Base-by-base conservation (phyloP, 148 eudicot genomes). In the Rhododendron ovatum region DNA sequence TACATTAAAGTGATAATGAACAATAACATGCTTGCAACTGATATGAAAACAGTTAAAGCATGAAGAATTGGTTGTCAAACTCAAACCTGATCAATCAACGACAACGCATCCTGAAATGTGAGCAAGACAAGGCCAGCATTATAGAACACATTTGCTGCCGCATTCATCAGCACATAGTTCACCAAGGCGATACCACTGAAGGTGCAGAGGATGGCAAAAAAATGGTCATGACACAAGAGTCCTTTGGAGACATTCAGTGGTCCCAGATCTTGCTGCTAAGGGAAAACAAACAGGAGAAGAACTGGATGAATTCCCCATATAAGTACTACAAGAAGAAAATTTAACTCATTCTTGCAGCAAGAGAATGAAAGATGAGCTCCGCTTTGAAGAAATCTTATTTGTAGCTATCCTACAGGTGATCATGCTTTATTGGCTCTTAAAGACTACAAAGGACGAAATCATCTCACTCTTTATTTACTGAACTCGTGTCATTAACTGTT, bases 121-220 rank as follows among this genome's bases (percentile, higher is more conserved):
- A 96, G 92, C 89, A 93, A 73, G 89, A 88, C 89, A 85, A 94
- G 92, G 80, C 96, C 99, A n/a, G 93, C 86, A 86, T 92, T 91
- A 88, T 93, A 91, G 87, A 91, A 98, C 73, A 90, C 89, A 91
- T 89, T 93, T 83, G 98, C 96, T 15, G 98, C 98, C 18, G 93
- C 92, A 86, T 89, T 93, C 92, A 95, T 92, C 76, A 95, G 91
- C 83, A 90, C 88, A 86, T 88, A 94, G 86, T 95, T 94, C 81
- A 95, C 94, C 88, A 98, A 88, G 88, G 91, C 94, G 86, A 98
- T 90, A 88, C 96, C 93, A 89, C 98, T 93, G 87, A 93, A 98
- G 83, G 96, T 85, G 89, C 92, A 86, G 30, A 92, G 15, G 86
- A 90, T 94, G 87, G 92, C 88, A 85, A 94, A 87, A 80, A 98